Percentiles rank a stretch among this genome's conserved stretches.
These are phyloP conservation scores for Meyerozyma carpophila DNA, from an alignment of 1,139 yeast genomes.

Conservation along the genomic window DNA sequence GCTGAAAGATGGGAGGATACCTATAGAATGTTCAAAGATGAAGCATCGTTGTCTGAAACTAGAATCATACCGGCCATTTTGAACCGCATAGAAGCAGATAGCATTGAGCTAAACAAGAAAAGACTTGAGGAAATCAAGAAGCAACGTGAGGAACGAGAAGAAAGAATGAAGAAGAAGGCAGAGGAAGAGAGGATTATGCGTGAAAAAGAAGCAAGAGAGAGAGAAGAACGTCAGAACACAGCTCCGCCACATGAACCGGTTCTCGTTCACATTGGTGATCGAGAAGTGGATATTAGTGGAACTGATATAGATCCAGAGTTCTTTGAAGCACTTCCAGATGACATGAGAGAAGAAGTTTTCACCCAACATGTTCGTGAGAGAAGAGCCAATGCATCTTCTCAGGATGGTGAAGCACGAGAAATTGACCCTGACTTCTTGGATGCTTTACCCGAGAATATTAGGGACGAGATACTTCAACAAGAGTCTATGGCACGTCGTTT, in stretches of 20 bases:
- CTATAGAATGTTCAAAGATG: constrained; percentile 41
- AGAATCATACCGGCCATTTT: constrained; percentile 49
- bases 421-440: constrained; percentile 78
- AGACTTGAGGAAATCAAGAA: constrained; percentile 28
- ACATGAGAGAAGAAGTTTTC: constrained; percentile 88
- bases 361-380: constrained; percentile 78
- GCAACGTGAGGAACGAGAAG: constrained; percentile 18
- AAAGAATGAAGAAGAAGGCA: constrained; percentile 23
- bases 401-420: constrained; percentile 49
- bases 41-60: constrained; percentile 19
- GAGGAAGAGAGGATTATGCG: constrained; percentile 28
- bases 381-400: constrained; percentile 46
- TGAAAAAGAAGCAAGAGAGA: constrained; percentile 32
- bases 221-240: constrained; percentile 18
- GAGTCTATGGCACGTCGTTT: constrained; percentile 49
- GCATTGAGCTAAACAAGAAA: constrained; percentile 23
- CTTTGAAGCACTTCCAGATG: constrained; percentile 85
- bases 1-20: constrained; percentile 68
- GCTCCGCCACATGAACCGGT: constrained; percentile 39
- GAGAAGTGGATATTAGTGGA: constrained; percentile 80
- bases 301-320: constrained; percentile 92
- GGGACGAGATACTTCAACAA: constrained; percentile 70
- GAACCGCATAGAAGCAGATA: constrained; percentile 47
- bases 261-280: constrained; percentile 70
- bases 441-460: constrained; percentile 70